phyloP scores from a whole-genome alignment of 176 grass and related monocot genomes.

The Musa schizocarpa region DNA sequence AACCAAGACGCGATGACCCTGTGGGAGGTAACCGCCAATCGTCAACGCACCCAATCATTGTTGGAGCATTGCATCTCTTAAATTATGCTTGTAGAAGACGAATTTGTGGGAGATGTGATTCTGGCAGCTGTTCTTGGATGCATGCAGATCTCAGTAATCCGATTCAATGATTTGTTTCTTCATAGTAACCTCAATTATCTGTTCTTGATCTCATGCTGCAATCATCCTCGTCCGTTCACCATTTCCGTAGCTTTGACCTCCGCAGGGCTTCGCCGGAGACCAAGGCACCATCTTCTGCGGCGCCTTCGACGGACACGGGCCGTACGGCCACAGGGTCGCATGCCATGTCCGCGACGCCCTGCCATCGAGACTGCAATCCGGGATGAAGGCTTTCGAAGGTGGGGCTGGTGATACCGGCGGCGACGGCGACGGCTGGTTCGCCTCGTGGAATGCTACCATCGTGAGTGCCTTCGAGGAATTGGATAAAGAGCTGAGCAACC shows the following conservation, averaged over 20 bases:
- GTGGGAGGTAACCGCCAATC: slow-evolving; percentile 39
- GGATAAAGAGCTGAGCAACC: slow-evolving; percentile 49
- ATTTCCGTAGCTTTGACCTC: slow-evolving; percentile 20
- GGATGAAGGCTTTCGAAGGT: background rate
- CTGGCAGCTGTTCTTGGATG: no score
- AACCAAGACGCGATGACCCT: slow-evolving; percentile 92
- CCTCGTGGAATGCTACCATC: slow-evolving; percentile 39
- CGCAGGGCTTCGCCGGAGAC: slow-evolving; percentile 57
- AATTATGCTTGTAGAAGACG: background rate
- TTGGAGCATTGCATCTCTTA: background rate
- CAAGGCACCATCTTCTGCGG: slow-evolving; percentile 61
- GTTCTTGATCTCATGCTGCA: background rate
- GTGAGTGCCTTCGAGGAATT: slow-evolving; percentile 58
- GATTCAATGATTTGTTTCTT: background rate
- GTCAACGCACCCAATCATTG: no score
- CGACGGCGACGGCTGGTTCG: slow-evolving; percentile 23
- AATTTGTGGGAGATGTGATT: background rate
- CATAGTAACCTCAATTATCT: background rate
- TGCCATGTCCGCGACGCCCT: slow-evolving; percentile 47
- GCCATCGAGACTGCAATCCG: slow-evolving; percentile 38
- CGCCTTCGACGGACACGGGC: slow-evolving; percentile 70
- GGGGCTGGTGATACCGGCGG: slow-evolving; percentile 10
- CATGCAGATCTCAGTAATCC: no score
- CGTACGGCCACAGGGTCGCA: slow-evolving; percentile 55
- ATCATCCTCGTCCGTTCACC: slow-evolving; percentile 1